Percentiles rank a stretch among this genome's conserved stretches.
Evolutionary conservation across 306 rosid genomes (phyloP).

Genomic region (Gleditsia sinensis): DNA sequence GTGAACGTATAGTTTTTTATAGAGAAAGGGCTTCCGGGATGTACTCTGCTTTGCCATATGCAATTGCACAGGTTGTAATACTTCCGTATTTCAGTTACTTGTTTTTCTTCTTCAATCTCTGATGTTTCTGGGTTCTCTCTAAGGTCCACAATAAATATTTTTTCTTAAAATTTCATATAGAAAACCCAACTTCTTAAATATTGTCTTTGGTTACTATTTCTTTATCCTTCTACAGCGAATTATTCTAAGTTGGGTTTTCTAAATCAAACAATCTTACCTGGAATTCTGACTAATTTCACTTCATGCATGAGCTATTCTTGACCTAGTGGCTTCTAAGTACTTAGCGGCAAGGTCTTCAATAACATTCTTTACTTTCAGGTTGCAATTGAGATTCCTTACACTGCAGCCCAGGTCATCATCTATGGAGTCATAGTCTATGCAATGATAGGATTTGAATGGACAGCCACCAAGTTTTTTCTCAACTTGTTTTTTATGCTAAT

Average conservation of each 20-base stretch:
- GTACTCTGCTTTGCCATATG: conserved; percentile 37
- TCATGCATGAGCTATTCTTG: not conserved
- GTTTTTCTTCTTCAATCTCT: no score
- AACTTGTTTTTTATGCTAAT: conserved; percentile 32
- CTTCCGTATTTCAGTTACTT: not conserved
- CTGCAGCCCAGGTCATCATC: not conserved
- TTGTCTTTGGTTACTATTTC: no score
- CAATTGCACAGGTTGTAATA: conserved; percentile 28
- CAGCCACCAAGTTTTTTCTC: conserved; percentile 40
- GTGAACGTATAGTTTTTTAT: conserved; percentile 29
- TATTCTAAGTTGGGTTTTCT: no score
- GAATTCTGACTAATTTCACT: not conserved
- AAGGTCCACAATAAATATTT: no score
- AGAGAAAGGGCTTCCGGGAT: conserved; percentile 36
- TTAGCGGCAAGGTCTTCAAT: conserved; percentile 15
- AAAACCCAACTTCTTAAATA: no score
- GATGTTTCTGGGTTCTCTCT: no score
- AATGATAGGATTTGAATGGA: conserved; percentile 42
- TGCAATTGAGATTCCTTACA: conserved; percentile 36
- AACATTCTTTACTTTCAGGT: conserved; percentile 18
- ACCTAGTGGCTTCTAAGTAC: not conserved
- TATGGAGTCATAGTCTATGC: conserved; percentile 15
- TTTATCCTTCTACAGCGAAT: no score
- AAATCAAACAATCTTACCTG: not conserved
- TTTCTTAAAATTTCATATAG: no score